phyloP scores from a whole-genome alignment of 441 rosid genomes.

The Kokia cookei region DNA sequence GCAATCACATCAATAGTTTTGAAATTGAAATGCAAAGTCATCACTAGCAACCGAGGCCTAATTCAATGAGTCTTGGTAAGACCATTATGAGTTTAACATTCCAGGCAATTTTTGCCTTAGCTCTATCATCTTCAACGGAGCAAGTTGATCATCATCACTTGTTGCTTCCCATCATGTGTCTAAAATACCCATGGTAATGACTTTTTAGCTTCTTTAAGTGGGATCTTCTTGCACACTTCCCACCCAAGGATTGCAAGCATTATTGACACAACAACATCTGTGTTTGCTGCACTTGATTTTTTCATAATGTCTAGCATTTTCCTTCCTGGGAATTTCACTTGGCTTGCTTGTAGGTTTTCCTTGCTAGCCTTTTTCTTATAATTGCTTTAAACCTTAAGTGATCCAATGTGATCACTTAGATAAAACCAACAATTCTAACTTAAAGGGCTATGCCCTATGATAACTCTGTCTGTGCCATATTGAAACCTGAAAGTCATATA shows the following conservation, averaged over 20 bases:
- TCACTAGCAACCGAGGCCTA: not conserved
- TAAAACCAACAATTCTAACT: not conserved
- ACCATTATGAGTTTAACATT: not conserved
- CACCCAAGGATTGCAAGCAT: not conserved
- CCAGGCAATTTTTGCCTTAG: not conserved
- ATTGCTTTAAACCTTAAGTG: not conserved
- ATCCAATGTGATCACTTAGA: not conserved
- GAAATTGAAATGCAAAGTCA: not conserved
- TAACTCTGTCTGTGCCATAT: not conserved
- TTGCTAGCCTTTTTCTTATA: not conserved
- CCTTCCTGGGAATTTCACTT: not conserved
- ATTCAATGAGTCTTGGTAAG: not conserved
- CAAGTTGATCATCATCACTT: not conserved
- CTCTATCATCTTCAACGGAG: not conserved
- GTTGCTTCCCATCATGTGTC: not conserved
- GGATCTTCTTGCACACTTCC: not conserved
- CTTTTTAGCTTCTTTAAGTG: not conserved
- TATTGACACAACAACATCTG: not conserved
- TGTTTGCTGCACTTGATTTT: not conserved
- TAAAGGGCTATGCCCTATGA: not conserved
- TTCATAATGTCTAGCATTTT: not conserved
- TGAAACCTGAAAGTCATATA: not conserved
- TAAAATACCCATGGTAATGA: not conserved
- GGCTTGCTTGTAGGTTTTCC: not conserved
- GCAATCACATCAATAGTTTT: not conserved